phyloP scores from a whole-genome alignment of 2,329 filamentous ascomycete genomes.

The Neonectria punicea region DNA sequence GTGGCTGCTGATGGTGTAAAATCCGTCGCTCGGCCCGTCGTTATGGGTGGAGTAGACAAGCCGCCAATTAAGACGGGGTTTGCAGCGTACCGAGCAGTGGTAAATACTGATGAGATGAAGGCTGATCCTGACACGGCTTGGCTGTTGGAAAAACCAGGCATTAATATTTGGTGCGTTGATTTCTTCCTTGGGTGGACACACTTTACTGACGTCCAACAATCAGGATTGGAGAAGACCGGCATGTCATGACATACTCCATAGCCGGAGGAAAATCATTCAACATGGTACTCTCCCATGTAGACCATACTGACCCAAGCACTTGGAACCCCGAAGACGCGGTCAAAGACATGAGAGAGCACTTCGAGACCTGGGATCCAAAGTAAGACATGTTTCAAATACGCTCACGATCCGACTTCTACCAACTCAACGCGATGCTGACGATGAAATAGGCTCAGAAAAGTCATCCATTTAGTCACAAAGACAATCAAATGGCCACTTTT shows the following conservation, averaged over 20 bases:
- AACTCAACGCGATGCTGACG: neutral
- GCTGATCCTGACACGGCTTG: conserved; percentile 49
- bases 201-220: neutral
- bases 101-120: conserved; percentile 51
- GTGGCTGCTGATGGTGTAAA: conserved; percentile 50
- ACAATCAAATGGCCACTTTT: conserved; percentile 50
- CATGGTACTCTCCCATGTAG: conserved; percentile 57
- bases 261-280: conserved; percentile 55
- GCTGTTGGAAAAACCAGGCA: conserved; percentile 51
- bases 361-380: conserved; percentile 48
- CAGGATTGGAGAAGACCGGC: conserved; percentile 54
- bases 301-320: conserved; percentile 47
- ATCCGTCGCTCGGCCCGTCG: conserved; percentile 12
- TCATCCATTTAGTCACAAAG: conserved; percentile 49
- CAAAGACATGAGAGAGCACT: conserved; percentile 47
- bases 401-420: neutral
- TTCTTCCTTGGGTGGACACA: neutral
- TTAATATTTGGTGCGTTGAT: conserved; percentile 51
- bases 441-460: conserved; percentile 44
- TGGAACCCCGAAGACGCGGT: conserved; percentile 43
- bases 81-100: conserved; percentile 54
- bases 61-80: conserved; percentile 47
- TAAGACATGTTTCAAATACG: conserved; percentile 25
- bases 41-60: neutral
- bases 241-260: conserved; percentile 59